Conservation (phyloP, 1,284 basidiomycete genomes). For the Trichosporon coremiiforme region DNA sequence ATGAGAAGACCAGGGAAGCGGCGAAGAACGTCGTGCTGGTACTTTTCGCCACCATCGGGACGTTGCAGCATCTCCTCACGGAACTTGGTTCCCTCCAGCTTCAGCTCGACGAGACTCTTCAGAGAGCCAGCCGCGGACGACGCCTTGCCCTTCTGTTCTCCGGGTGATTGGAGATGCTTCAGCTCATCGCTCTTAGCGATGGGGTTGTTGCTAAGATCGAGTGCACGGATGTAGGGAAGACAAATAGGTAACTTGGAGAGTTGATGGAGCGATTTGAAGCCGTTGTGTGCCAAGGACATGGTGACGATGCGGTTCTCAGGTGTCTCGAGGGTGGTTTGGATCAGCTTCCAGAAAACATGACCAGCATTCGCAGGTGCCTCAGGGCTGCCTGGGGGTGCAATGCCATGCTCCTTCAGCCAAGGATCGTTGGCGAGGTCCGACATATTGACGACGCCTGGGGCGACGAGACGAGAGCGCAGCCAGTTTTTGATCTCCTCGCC, state of each 20-base stretch:
- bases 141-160: conserved; percentile 51
- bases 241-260: conserved; percentile 42
- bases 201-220: conserved; percentile 53
- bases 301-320: conserved; percentile 44
- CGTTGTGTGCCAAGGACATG: conserved; percentile 50
- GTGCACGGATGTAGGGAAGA: conserved; percentile 51
- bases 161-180: conserved; percentile 39
- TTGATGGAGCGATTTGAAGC: conserved; percentile 41
- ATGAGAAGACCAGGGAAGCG: conserved; percentile 55
- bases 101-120: conserved; percentile 51
- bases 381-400: conserved; percentile 50
- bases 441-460: conserved; percentile 49
- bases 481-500: conserved; percentile 50
- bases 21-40: conserved; percentile 52
- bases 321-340: conserved; percentile 44
- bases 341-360: conserved; percentile 50
- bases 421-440: conserved; percentile 46
- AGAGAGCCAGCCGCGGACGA: conserved; percentile 44
- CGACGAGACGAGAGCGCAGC: conserved; percentile 43
- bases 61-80: conserved; percentile 41
- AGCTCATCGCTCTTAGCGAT: conserved; percentile 41
- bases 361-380: conserved; percentile 46
- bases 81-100: conserved; percentile 47
- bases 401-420: conserved; percentile 48
- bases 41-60: conserved; percentile 41